Base-by-base conservation (phyloP, 2,329 filamentous ascomycete genomes). In the Phialemonium atrogriseum region DNA sequence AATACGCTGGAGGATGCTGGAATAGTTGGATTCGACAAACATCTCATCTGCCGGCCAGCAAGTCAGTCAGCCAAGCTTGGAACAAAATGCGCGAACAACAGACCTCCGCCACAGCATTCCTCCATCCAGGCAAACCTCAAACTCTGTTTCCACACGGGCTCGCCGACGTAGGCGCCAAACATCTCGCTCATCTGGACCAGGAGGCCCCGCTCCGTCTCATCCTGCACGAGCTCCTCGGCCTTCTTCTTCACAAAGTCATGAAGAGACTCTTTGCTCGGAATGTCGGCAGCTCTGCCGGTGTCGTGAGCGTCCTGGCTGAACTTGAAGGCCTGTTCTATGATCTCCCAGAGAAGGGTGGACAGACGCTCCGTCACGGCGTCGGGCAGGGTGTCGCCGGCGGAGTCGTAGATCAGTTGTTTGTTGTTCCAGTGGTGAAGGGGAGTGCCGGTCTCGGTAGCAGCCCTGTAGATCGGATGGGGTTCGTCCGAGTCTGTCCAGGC, bases 81-180 rank as follows among this genome's bases (percentile, higher is more conserved):
- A 6, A 24, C 13, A 5, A 4, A 27, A 8, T 17, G 7, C 2
- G 12, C 12, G 12, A 25, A 12, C 19, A 5, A 34, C 59, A 39
- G 50, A 62, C 65, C 61, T 12, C 76, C 76, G 43, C 79, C 75
- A 29, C 80, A 71, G 35, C 73, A 78, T 47, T 80, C 74, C 46
- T 81, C 77, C 17, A 81, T 55, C 59, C 70, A 77, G 46, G 79
- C 78, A 50, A 73, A 80, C 44, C 68, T 73, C 38, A 81, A 50
- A 44, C 72, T 78, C 48, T 80, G 76, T 26, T 54, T 62, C 42
- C 72, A 65, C 18, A 77, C 59, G 0, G 69, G 61, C 37, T 70
- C 72, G 6, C 77, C 77, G 7, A 80, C 68, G 49, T 80, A 80
- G 1, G 69, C 66, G 22, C 75, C 76, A 74, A 75, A 81, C 52